Evolutionary conservation across 2,329 filamentous ascomycete species (phyloP).

Genomic region (Cercospora berteroae): DNA sequence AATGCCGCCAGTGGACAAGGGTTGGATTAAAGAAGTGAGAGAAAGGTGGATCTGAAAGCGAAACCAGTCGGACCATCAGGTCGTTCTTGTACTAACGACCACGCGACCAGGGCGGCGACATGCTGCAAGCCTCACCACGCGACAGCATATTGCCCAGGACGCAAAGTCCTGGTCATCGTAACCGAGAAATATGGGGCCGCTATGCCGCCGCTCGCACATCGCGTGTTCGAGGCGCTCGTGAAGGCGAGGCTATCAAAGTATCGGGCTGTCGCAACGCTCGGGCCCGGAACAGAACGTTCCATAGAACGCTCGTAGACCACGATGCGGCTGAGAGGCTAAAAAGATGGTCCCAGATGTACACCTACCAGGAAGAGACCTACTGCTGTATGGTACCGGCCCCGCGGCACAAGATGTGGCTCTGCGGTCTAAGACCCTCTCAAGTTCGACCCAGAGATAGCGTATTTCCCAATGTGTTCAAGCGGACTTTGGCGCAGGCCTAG

Average conservation of each 20-base stretch:
- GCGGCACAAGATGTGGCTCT: conserved; percentile 4
- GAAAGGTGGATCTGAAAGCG: neutral
- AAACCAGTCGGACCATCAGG: neutral
- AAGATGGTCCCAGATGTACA: neutral
- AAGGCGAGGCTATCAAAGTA: conserved; percentile 1
- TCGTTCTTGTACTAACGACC: conserved; percentile 7
- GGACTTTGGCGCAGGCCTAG: neutral
- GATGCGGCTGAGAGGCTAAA: neutral
- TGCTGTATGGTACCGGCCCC: neutral
- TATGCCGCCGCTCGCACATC: conserved; percentile 3
- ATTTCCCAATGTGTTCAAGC: neutral
- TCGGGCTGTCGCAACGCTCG: neutral
- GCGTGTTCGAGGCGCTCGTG: conserved; percentile 8
- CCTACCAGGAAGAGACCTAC: neutral
- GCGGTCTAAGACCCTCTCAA: neutral
- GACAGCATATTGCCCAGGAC: neutral
- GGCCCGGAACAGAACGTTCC: neutral
- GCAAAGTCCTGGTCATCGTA: neutral
- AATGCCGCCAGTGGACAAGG: neutral
- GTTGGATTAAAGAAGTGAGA: neutral
- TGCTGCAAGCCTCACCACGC: conserved; percentile 7
- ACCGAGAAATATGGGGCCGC: neutral
- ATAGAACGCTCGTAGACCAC: neutral
- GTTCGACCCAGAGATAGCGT: conserved; percentile 10
- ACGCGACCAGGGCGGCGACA: conserved; percentile 3